Base-by-base conservation (phyloP, 2,329 filamentous ascomycete genomes). In the Colletotrichum lentis region DNA sequence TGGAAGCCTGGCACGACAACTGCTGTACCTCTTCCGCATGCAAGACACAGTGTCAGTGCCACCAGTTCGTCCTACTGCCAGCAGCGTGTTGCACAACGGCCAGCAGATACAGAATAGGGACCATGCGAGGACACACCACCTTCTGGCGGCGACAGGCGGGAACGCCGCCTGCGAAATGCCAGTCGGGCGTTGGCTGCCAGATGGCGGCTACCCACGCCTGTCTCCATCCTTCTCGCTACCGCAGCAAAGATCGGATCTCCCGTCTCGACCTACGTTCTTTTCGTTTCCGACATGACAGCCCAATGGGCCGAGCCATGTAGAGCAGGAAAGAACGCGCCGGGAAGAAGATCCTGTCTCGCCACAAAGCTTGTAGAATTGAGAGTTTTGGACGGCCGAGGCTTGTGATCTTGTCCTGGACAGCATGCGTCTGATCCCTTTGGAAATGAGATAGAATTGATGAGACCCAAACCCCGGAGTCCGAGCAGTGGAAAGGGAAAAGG, bases 1-100 rank as follows among this genome's bases (percentile, higher is more conserved):
- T 72, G 72, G 71, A 72, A 71, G 74, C 72, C 71, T 74, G 74
- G 71, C 76, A 77, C 75, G 74, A 73, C 70, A 73, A 76, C 76
- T 74, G 76, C 73, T 77, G 77, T 80, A 77, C 75, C 71, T 76
- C 76, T 72, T 74, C 74, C 73, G 74, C 73, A 76, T 78, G 75
- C 75, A 69, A 76, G 71, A 74, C 73, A 73, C 73, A 67, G 70
- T 72, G 73, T 69, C 71, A 71, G 75, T 76, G 71, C 67, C 58
- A 77, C 73, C 74, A 73, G 70, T 68, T 72, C 74, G 81, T 82
- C 73, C 78, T 78, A 83, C 81, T 80, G 80, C 80, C 79, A 82
- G 76, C 78, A 74, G 76, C 76, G 74, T 72, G 82, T 84, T 71
- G 75, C 75, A 84, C 82, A 79, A 74, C 62, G 75, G 75, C 73